Conservation (phyloP, 495 filamentous ascomycete genomes). For the Aspergillus cavernicola region DNA sequence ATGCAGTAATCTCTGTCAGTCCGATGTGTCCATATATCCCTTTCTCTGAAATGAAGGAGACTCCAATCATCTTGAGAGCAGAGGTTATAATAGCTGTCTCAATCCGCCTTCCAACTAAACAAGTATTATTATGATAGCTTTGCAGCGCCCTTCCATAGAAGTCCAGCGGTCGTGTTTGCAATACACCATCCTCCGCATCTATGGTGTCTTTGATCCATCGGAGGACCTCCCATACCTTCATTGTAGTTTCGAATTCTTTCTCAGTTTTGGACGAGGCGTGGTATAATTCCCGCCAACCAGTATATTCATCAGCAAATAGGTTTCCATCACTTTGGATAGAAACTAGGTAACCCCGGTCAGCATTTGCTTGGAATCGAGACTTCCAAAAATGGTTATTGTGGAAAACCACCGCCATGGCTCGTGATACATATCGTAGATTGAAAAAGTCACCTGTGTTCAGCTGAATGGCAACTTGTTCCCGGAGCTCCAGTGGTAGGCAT, state of each 20-base stretch:
- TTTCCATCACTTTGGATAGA: background rate
- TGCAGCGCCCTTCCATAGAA: constrained; percentile 1
- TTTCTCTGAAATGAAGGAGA: background rate
- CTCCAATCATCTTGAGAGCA: background rate
- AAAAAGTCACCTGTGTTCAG: background rate
- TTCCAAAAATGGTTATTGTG: constrained; percentile 3
- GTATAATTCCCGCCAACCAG: constrained; percentile 16
- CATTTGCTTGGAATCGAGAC: background rate
- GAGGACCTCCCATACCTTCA: background rate
- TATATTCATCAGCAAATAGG: background rate
- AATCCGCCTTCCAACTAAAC: background rate
- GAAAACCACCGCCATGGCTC: background rate
- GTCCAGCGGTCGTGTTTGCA: background rate
- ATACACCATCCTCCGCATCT: background rate
- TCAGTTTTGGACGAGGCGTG: constrained; percentile 1
- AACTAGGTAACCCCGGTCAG: background rate
- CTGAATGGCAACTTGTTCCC: background rate
- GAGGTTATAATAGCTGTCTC: background rate
- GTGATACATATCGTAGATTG: constrained; percentile 1
- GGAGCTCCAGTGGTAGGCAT: background rate
- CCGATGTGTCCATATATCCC: background rate
- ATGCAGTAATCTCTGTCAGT: background rate
- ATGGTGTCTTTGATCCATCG: background rate
- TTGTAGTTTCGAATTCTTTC: background rate
- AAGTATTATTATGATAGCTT: background rate